Evolutionary conservation across 2,329 filamentous ascomycete genomes (phyloP).

Genomic region (Alternaria gansuensis): DNA sequence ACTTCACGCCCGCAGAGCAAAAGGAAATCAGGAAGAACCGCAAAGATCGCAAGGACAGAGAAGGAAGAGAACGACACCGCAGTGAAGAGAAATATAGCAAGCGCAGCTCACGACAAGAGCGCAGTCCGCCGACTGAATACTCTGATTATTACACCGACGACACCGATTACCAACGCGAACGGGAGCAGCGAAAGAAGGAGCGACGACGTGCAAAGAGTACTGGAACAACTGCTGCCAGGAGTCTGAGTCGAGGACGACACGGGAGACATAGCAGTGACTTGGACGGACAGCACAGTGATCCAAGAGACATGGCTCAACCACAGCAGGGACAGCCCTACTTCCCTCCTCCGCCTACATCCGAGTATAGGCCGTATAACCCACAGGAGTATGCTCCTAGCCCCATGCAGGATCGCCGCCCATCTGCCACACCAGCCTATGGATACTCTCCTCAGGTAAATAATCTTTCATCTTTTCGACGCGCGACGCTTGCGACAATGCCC

Average conservation of each 20-base stretch:
- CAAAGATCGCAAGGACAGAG: constrained; percentile 29
- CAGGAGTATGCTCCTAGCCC: constrained; percentile 44
- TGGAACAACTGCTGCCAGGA: constrained; percentile 37
- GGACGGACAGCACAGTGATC: constrained; percentile 38
- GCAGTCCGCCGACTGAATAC: constrained; percentile 39
- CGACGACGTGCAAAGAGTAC: constrained; percentile 41
- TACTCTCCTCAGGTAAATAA: constrained; percentile 52
- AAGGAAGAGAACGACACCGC: constrained; percentile 27
- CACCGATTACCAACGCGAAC: constrained; percentile 42
- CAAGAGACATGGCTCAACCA: constrained; percentile 38
- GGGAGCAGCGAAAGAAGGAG: constrained; percentile 34
- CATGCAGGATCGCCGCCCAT: constrained; percentile 35
- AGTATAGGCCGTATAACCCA: constrained; percentile 50
- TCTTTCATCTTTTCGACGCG: constrained; percentile 42
- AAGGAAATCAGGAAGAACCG: constrained; percentile 37
- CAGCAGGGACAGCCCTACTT: constrained; percentile 44
- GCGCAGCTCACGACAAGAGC: constrained; percentile 40
- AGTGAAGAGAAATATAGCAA: constrained; percentile 27
- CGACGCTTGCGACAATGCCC: constrained; percentile 37
- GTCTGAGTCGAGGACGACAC: constrained; percentile 43
- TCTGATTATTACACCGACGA: constrained; percentile 45
- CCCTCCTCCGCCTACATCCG: constrained; percentile 45
- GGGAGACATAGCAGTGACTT: constrained; percentile 34
- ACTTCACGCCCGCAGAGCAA: constrained; percentile 46
- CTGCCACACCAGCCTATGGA: constrained; percentile 39